phyloP scores from a whole-genome alignment of 345 rosid genomes.

The Eucalyptus decipiens region DNA sequence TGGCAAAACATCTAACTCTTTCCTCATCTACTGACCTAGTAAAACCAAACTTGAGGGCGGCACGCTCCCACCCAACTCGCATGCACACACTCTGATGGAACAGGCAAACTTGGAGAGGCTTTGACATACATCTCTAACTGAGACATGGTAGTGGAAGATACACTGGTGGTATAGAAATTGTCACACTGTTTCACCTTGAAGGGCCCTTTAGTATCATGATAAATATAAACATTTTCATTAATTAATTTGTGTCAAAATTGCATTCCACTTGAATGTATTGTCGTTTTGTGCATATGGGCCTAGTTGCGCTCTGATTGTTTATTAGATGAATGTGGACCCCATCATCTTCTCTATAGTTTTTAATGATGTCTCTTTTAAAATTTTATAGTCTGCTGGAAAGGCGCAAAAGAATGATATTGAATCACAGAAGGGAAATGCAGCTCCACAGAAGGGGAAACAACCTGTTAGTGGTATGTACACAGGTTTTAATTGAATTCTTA shows the following conservation, averaged over 20 bases:
- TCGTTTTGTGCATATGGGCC: background rate
- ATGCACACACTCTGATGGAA: background rate
- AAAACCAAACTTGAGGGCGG: background rate
- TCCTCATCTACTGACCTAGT: background rate
- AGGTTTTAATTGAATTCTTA: background rate
- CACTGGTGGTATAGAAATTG: background rate
- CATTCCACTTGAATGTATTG: background rate
- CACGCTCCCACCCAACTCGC: background rate
- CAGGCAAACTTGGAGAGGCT: background rate
- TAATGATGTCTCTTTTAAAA: background rate
- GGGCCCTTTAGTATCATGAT: background rate
- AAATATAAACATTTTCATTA: background rate
- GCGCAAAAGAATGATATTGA: constrained; percentile 39
- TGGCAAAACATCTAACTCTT: background rate
- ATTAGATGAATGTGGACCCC: background rate
- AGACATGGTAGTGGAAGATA: background rate
- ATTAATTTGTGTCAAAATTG: background rate
- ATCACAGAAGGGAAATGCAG: constrained; percentile 15
- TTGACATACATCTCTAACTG: background rate
- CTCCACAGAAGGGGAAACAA: constrained; percentile 21
- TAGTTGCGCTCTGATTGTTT: background rate
- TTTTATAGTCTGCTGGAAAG: constrained; percentile 78
- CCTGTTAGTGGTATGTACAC: constrained; percentile 24
- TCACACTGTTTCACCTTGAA: background rate
- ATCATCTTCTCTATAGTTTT: background rate